phyloP scores from a whole-genome alignment of 2,329 filamentous ascomycete genomes.

The Nemania serpens region DNA sequence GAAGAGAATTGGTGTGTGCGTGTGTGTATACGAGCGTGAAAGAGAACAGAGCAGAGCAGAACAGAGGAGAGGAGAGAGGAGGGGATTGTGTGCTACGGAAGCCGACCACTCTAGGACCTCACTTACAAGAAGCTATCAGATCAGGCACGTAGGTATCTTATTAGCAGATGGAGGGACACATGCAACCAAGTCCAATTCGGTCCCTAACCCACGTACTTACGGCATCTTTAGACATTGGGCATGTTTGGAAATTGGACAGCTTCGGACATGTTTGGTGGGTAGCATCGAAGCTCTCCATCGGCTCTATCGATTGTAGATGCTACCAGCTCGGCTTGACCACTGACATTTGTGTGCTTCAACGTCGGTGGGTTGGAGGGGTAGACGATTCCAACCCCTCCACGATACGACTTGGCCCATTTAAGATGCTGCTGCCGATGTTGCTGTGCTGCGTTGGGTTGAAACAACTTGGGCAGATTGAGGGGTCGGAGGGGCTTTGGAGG shows the following conservation, averaged over 20 bases:
- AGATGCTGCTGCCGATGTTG: conserved; percentile 8
- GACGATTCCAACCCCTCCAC: not conserved
- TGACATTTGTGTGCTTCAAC: conserved; percentile 13
- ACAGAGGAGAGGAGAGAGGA: not conserved
- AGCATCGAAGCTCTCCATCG: no score
- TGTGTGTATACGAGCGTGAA: not conserved
- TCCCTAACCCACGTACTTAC: no score
- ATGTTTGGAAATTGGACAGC: no score
- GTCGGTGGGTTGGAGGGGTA: conserved; percentile 35
- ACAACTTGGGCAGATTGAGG: not conserved
- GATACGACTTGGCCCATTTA: not conserved
- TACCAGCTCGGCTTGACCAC: conserved; percentile 3
- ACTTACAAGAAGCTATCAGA: not conserved
- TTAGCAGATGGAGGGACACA: no score
- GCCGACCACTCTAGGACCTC: not conserved
- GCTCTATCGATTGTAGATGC: conserved; percentile 20
- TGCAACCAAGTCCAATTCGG: no score
- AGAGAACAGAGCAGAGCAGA: not conserved
- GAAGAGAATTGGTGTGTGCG: not conserved
- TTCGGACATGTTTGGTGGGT: no score
- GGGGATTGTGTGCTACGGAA: conserved; percentile 1
- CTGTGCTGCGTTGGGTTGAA: conserved; percentile 1
- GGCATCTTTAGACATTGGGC: no score
- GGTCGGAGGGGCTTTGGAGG: not conserved
- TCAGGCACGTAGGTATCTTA: no score